Percentiles rank a stretch among this genome's conserved stretches.
phyloP scores from a whole-genome alignment of 2,329 filamentous ascomycete genomes.

The Fusarium verticillioides region DNA sequence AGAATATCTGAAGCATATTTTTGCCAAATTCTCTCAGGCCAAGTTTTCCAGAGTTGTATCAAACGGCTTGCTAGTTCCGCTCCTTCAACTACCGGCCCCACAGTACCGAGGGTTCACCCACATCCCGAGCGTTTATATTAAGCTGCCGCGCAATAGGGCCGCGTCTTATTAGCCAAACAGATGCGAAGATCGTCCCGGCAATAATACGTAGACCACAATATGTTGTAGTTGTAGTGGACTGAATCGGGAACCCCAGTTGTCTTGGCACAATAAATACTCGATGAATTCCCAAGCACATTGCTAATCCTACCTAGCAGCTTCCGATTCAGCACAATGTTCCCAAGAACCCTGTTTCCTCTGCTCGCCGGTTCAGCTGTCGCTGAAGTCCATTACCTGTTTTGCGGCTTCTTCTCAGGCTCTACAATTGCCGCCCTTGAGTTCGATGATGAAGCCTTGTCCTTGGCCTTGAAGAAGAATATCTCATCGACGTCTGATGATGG shows the following conservation, averaged over 20 bases:
- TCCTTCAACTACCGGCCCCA: background rate
- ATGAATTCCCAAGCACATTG: fast-evolving
- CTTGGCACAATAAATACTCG: background rate
- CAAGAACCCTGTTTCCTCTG: background rate
- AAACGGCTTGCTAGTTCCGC: background rate
- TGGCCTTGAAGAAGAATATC: background rate
- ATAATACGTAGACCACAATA: fast-evolving
- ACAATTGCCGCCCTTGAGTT: fast-evolving
- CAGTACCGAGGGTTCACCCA: background rate
- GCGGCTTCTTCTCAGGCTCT: background rate
- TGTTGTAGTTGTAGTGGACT: background rate
- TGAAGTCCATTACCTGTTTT: background rate
- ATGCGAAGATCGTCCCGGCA: background rate
- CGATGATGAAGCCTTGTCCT: background rate
- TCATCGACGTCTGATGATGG: background rate
- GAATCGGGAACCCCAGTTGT: background rate
- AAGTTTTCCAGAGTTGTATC: too few species aligned
- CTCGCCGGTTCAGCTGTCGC: background rate
- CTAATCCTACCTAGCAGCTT: background rate
- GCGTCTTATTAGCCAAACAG: background rate
- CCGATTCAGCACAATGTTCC: background rate
- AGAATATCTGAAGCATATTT: too few species aligned
- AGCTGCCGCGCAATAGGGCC: background rate
- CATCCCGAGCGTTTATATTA: background rate
- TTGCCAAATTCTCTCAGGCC: too few species aligned